Evolutionary conservation across 2,329 filamentous ascomycete species (phyloP).

Genomic region (Colletotrichum abscissum): DNA sequence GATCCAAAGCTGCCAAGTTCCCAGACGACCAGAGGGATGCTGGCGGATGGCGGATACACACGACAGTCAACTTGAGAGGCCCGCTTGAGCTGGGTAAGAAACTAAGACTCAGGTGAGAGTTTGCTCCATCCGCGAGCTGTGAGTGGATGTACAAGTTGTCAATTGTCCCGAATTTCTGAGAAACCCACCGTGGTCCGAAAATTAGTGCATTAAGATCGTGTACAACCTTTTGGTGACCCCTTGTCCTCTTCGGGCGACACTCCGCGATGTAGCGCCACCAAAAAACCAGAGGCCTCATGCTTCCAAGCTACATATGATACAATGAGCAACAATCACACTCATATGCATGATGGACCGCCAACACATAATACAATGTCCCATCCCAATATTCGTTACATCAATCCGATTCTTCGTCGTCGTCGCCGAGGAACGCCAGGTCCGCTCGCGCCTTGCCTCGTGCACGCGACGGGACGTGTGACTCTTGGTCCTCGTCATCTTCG

Average conservation of each 20-base stretch:
- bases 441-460: constrained; percentile 58
- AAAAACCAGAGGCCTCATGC: background rate
- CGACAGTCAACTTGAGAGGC: constrained; percentile 10
- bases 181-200: constrained; percentile 2
- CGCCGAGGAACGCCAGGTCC: constrained; percentile 74
- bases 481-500: constrained; percentile 44
- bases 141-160: background rate
- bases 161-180: background rate
- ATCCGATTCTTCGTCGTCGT: constrained; percentile 73
- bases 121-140: background rate
- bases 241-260: constrained; percentile 19
- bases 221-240: background rate
- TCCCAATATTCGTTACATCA: constrained; percentile 36
- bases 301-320: constrained; percentile 18
- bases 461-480: constrained; percentile 53
- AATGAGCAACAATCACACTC: constrained; percentile 24
- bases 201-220: background rate
- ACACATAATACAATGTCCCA: background rate
- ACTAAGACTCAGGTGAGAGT: background rate
- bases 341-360: constrained; percentile 9
- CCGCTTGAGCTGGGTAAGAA: constrained; percentile 3
- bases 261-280: constrained; percentile 15
- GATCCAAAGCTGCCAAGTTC: background rate
- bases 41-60: background rate
- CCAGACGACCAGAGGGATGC: too few relatives aligned